Percentiles rank a stretch among this genome's conserved stretches.
These are phyloP conservation scores for Vaccinium darrowii DNA, from an alignment of 148 eudicot genomes.

Conservation along the genomic window DNA sequence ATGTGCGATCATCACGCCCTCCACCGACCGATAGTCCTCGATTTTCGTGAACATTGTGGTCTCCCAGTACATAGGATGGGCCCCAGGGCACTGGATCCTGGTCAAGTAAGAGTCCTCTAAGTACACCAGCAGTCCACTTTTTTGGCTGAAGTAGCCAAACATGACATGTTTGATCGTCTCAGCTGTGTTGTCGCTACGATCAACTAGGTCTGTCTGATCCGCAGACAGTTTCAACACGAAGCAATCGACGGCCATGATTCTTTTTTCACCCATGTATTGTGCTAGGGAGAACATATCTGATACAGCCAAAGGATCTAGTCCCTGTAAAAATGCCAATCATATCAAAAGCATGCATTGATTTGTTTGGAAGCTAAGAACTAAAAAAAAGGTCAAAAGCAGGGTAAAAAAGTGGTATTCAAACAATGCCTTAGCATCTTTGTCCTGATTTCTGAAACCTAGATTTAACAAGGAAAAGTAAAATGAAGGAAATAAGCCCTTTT, in stretches of 20 bases:
- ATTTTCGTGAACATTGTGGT: slow-evolving; percentile 81
- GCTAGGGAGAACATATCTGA: slow-evolving; percentile 74
- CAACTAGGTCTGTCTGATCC: slow-evolving; percentile 65
- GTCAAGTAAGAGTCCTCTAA: slow-evolving; percentile 91
- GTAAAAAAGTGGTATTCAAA: no score
- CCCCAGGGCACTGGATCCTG: slow-evolving; percentile 80
- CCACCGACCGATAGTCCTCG: slow-evolving; percentile 76
- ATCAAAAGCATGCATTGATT: background rate
- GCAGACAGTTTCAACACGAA: slow-evolving; percentile 77
- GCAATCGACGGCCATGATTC: slow-evolving; percentile 57
- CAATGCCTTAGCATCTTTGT: no score
- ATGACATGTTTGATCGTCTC: slow-evolving; percentile 92
- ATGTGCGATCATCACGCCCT: slow-evolving; percentile 84
- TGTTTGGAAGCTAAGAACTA: background rate
- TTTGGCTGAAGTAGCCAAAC: slow-evolving; percentile 92
- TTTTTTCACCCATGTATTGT: slow-evolving; percentile 89
- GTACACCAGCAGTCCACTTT: slow-evolving; percentile 70
- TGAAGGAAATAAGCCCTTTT: no score
- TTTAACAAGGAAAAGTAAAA: no score
- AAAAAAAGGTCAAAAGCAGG: no score
- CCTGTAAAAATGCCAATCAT: slow-evolving; percentile 35
- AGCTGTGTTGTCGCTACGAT: slow-evolving; percentile 76
- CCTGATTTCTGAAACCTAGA: no score
- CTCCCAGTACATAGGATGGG: slow-evolving; percentile 83
- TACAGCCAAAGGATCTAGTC: slow-evolving; percentile 81